A percentile compares a stretch with the other conserved stretches of the same genome.
Evolutionary conservation across 768 basidiomycete species (phyloP).

Genomic region (Filobasidium wieringae): DNA sequence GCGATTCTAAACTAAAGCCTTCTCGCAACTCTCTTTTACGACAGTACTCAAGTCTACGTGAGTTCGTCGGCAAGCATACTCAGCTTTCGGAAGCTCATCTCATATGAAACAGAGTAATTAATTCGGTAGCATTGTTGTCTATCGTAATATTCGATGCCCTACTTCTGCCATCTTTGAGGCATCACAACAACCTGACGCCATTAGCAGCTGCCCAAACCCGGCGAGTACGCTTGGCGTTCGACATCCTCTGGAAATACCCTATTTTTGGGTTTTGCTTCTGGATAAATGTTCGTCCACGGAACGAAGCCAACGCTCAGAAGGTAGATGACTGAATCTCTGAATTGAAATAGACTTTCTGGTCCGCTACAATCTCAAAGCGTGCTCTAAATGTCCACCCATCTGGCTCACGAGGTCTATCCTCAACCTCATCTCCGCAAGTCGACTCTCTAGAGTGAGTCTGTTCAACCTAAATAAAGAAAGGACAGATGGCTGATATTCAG

Average conservation of each 20-base stretch:
- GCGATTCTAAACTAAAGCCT: neutral
- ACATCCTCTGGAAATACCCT: constrained; percentile 32
- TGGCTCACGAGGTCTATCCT: neutral
- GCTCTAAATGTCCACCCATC: neutral
- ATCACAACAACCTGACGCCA: constrained; percentile 9
- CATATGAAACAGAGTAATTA: neutral
- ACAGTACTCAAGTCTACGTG: neutral
- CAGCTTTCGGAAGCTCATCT: constrained; percentile 35
- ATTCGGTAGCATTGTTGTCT: constrained; percentile 16
- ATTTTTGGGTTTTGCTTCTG: constrained; percentile 35
- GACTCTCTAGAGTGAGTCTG: neutral
- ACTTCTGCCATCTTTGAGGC: constrained; percentile 23
- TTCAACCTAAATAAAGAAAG: neutral
- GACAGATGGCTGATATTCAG: neutral
- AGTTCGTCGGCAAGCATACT: neutral
- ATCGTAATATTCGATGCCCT: constrained; percentile 29
- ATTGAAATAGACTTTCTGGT: neutral
- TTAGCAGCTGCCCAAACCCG: constrained; percentile 9
- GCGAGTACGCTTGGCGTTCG: constrained; percentile 29
- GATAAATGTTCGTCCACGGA: constrained; percentile 26
- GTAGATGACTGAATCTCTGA: neutral
- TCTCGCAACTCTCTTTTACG: neutral
- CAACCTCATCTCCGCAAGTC: neutral
- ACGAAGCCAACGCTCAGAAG: neutral
- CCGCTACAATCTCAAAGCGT: neutral